Percentiles rank a stretch among this genome's conserved stretches.
Evolutionary conservation across 352 stramenopile genomes (phyloP).

Genomic region (Phytophthora melonis): DNA sequence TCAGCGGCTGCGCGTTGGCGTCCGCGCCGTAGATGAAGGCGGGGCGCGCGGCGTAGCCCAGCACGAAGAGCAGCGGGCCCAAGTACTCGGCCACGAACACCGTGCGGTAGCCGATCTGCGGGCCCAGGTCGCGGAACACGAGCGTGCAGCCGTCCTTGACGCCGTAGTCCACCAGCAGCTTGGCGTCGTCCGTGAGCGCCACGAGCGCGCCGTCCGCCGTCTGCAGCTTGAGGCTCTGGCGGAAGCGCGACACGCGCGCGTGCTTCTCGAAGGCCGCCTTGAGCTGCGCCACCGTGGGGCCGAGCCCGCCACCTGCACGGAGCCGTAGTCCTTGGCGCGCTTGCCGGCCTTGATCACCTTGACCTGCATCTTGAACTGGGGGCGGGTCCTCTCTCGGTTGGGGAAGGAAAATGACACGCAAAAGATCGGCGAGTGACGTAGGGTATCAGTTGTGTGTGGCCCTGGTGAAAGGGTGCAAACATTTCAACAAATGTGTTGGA

Average conservation of each 20-base stretch:
- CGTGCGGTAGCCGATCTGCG: constrained; percentile 90
- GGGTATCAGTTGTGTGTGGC: not conserved
- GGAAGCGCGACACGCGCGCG: constrained; percentile 59
- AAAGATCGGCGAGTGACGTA: not conserved
- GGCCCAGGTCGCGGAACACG: constrained; percentile 83
- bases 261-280: constrained; percentile 69
- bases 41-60: constrained; percentile 77
- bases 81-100: constrained; percentile 91
- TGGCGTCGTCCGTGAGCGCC: constrained; percentile 65
- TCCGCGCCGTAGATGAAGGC: constrained; percentile 76
- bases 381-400: not conserved
- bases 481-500: not conserved
- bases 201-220: constrained; percentile 27
- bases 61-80: constrained; percentile 85
- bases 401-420: constrained; percentile 34
- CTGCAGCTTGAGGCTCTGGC: constrained; percentile 73
- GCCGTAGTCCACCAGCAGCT: constrained; percentile 65
- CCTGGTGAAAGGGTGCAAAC: not conserved
- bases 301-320: constrained; percentile 43
- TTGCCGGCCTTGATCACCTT: constrained; percentile 69
- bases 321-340: constrained; percentile 62
- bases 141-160: constrained; percentile 61
- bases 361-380: constrained; percentile 57
- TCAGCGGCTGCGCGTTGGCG: constrained; percentile 46
- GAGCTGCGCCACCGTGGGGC: constrained; percentile 54